Evolutionary conservation across 2,329 filamentous ascomycete genomes (phyloP).

Genomic region (Aureobasidium pullulans): DNA sequence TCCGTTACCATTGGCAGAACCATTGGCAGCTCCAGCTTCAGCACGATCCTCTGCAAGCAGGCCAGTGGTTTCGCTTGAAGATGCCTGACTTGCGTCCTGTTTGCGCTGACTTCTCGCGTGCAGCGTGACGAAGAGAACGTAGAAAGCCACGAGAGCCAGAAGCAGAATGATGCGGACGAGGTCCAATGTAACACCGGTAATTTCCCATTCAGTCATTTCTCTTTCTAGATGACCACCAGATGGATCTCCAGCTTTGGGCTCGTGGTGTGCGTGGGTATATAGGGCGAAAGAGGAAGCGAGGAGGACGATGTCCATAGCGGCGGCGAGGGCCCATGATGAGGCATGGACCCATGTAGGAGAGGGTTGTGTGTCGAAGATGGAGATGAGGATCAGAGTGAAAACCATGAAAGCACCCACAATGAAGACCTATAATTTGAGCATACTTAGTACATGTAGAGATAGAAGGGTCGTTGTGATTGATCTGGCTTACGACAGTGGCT

Average conservation of each 20-base stretch:
- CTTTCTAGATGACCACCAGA: constrained; percentile 27
- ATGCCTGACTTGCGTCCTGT: constrained; percentile 30
- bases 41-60: constrained; percentile 47
- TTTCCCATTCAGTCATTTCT: constrained; percentile 52
- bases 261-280: constrained; percentile 60
- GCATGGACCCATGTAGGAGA: constrained; percentile 76
- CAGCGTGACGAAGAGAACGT: constrained; percentile 46
- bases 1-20: constrained; percentile 41
- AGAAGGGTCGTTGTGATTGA: background rate
- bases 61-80: constrained; percentile 55
- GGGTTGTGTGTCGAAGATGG: constrained; percentile 73
- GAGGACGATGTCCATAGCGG: constrained; percentile 67
- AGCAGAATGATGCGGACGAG: constrained; percentile 62
- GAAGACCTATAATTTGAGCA: constrained; percentile 58
- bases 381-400: constrained; percentile 78
- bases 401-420: constrained; percentile 78
- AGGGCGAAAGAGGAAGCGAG: constrained; percentile 61
- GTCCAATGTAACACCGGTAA: constrained; percentile 59
- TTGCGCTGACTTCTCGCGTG: constrained; percentile 32
- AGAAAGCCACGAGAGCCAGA: constrained; percentile 51
- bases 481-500: constrained; percentile 58
- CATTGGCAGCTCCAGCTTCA: constrained; percentile 33
- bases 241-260: constrained; percentile 47
- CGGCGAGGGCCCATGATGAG: constrained; percentile 65
- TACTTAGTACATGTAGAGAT: constrained; percentile 8